Conservation (phyloP, 2,329 filamentous ascomycete species). For the Epichloe uncinata region DNA sequence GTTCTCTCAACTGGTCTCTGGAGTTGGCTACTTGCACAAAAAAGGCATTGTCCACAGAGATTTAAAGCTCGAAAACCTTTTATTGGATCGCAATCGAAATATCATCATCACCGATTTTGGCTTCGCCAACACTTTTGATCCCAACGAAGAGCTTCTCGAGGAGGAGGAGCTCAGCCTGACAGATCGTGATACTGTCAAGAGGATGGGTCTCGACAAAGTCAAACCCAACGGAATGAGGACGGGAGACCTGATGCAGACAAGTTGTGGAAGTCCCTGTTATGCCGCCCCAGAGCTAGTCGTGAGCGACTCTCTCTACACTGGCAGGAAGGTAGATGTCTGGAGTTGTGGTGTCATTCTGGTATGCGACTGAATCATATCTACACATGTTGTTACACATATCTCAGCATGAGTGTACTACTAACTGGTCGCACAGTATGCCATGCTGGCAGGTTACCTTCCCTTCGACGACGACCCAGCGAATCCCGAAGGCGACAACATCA, state of each 20-base stretch:
- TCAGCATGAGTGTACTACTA: neutral
- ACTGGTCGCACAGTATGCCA: constrained; percentile 65
- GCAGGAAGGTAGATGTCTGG: constrained; percentile 97
- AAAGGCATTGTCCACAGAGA: constrained; percentile 98
- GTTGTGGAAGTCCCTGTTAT: constrained; percentile 95
- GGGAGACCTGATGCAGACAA: constrained; percentile 97
- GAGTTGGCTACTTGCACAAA: constrained; percentile 94
- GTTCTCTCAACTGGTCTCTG: constrained; percentile 91
- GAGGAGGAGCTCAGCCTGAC: constrained; percentile 80
- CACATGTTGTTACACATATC: too few relatives aligned
- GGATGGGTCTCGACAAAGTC: constrained; percentile 68
- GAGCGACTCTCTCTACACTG: constrained; percentile 93
- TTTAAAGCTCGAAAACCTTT: constrained; percentile 87
- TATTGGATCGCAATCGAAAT: constrained; percentile 91
- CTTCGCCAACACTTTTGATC: constrained; percentile 95
- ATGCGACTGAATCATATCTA: constrained; percentile 25
- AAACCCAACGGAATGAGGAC: constrained; percentile 63
- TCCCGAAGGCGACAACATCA: constrained; percentile 97
- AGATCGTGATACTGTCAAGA: constrained; percentile 80
- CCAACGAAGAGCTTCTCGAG: constrained; percentile 72
- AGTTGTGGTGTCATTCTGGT: constrained; percentile 98
- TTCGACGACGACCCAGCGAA: constrained; percentile 98
- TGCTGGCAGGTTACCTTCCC: constrained; percentile 93
- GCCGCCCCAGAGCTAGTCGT: constrained; percentile 94
- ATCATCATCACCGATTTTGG: constrained; percentile 99